These are phyloP conservation scores for Xerophyta viscosa DNA, from an alignment of 106 monocot species.

Conservation along the genomic window DNA sequence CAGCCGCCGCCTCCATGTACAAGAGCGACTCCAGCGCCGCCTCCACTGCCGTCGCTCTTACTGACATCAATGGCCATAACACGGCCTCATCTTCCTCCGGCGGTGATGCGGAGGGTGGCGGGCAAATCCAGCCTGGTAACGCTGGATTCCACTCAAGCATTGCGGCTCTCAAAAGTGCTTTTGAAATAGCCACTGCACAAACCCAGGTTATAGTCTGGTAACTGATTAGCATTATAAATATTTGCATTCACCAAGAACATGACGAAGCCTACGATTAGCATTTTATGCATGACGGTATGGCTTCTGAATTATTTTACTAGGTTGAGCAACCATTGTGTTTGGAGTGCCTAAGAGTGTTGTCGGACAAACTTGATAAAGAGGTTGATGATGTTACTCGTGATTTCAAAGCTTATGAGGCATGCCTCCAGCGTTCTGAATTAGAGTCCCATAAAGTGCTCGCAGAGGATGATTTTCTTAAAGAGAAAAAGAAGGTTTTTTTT, in stretches of 20 bases:
- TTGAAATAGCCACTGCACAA: conserved; percentile 82
- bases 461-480: conserved; percentile 72
- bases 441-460: conserved; percentile 51
- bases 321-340: conserved; percentile 94
- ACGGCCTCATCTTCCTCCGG: conserved; percentile 20
- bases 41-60: background rate
- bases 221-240: background rate
- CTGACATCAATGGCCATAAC: background rate
- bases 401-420: conserved; percentile 86
- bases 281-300: no score
- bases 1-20: conserved; percentile 82
- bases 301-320: conserved; percentile 27
- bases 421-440: conserved; percentile 58
- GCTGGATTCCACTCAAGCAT: conserved; percentile 70
- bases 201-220: conserved; percentile 44
- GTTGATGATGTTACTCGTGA: conserved; percentile 91
- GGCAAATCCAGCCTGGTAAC: conserved; percentile 18
- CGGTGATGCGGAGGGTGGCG: conserved; percentile 5
- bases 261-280: background rate
- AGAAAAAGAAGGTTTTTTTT: conserved; percentile 81
- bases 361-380: conserved; percentile 88
- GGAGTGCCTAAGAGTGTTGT: conserved; percentile 89
- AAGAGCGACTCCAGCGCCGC: conserved; percentile 15
- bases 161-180: conserved; percentile 64
- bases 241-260: background rate